A percentile compares a stretch with the other conserved stretches of the same genome.
These are phyloP conservation scores for Thraustotheca clavata DNA, from an alignment of 352 stramenopile genomes.

Conservation along the genomic window DNA sequence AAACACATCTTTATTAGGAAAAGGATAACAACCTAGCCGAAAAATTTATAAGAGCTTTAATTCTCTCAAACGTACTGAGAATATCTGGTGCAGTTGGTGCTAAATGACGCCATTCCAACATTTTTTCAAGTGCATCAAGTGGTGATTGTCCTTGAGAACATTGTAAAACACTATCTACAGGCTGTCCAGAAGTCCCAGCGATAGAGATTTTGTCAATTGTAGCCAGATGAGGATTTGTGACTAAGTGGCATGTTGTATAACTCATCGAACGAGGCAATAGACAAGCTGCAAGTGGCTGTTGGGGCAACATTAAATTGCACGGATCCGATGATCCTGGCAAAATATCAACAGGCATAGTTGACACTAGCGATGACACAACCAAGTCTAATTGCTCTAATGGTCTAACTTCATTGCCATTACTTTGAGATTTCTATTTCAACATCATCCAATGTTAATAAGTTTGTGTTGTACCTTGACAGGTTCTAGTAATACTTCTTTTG, in stretches of 20 bases:
- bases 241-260: constrained; percentile 73
- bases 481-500: constrained; percentile 1
- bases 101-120: constrained; percentile 85
- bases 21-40: constrained; percentile 86
- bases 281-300: constrained; percentile 92
- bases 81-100: constrained; percentile 91
- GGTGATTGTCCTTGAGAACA: constrained; percentile 33
- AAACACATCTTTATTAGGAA: constrained; percentile 87
- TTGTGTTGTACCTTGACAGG: neutral
- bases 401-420: constrained; percentile 36
- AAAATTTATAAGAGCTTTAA: too few species aligned
- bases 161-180: constrained; percentile 78
- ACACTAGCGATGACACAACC: constrained; percentile 57
- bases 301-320: constrained; percentile 83
- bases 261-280: constrained; percentile 79
- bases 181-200: constrained; percentile 82
- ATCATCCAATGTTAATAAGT: neutral
- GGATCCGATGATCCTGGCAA: constrained; percentile 86
- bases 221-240: constrained; percentile 92
- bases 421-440: constrained; percentile 36
- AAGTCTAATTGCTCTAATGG: constrained; percentile 65
- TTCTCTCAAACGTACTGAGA: constrained; percentile 25
- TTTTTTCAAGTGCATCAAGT: constrained; percentile 54
- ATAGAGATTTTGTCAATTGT: constrained; percentile 52
- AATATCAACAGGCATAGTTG: constrained; percentile 86